These are phyloP conservation scores for Saturnispora silvae DNA, from an alignment of 805 yeast species.

Conservation along the genomic window DNA sequence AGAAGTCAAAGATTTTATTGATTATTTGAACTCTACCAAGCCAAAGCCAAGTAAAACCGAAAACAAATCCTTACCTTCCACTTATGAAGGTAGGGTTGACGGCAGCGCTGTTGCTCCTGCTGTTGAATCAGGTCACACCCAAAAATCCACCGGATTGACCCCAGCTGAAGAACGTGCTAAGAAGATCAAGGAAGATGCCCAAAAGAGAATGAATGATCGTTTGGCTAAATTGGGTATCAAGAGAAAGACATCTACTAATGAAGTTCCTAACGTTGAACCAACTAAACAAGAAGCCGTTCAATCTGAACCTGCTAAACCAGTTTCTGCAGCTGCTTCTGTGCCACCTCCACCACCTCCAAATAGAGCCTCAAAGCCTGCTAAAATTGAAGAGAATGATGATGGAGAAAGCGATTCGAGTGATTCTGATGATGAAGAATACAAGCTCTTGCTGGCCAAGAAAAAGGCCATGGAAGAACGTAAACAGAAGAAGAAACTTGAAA, in stretches of 20 bases:
- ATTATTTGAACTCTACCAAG: conserved; percentile 34
- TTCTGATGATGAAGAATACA: conserved; percentile 38
- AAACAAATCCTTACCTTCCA: neutral
- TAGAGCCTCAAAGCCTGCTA: conserved; percentile 7
- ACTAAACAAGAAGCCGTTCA: conserved; percentile 4
- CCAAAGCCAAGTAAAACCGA: neutral
- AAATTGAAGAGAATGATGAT: neutral
- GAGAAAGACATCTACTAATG: conserved; percentile 9
- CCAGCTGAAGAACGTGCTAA: conserved; percentile 63
- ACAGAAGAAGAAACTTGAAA: conserved; percentile 36
- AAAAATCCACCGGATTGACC: conserved; percentile 1
- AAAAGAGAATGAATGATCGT: conserved; percentile 74
- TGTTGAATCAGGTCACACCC: conserved; percentile 2
- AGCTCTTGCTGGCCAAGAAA: conserved; percentile 37
- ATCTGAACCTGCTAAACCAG: neutral
- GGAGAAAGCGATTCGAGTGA: conserved; percentile 16
- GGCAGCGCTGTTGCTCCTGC: conserved; percentile 5
- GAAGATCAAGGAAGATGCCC: conserved; percentile 73
- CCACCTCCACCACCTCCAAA: conserved; percentile 17
- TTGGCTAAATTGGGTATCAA: conserved; percentile 67
- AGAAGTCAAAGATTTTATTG: conserved; percentile 52
- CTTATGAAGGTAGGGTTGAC: too few relatives aligned
- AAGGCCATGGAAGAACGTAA: conserved; percentile 31
- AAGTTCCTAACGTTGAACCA: conserved; percentile 12
- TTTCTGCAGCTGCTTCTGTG: too few relatives aligned